Percentiles rank a stretch among this genome's conserved stretches.
phyloP scores from a whole-genome alignment of 75 land plant species.

The Pinus albicaulis region DNA sequence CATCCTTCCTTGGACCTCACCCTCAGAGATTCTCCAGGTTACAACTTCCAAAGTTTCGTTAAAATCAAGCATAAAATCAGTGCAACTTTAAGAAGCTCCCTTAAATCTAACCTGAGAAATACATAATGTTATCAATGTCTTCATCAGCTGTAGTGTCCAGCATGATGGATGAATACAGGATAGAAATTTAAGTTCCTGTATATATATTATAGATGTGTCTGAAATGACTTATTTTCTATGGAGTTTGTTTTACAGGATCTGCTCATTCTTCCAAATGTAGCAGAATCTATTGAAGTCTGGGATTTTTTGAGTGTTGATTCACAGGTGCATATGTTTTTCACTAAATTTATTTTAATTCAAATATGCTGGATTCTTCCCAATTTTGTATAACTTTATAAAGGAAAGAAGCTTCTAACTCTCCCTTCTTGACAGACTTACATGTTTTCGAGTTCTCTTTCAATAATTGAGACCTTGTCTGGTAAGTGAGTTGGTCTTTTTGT shows the following conservation, averaged over 20 bases:
- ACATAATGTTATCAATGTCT: not conserved
- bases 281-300: constrained; percentile 96
- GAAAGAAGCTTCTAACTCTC: not conserved
- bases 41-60: no score
- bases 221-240: not conserved
- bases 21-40: not conserved
- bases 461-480: constrained; percentile 77
- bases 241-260: constrained; percentile 43
- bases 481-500: constrained; percentile 23
- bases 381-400: not conserved
- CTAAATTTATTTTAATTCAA: not conserved
- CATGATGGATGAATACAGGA: not conserved
- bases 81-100: not conserved
- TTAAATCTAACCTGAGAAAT: not conserved
- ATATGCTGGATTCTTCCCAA: not conserved
- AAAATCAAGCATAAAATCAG: no score
- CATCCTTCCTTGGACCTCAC: not conserved
- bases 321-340: constrained; percentile 45
- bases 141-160: not conserved
- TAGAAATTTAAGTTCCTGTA: not conserved
- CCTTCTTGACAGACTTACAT: constrained; percentile 65
- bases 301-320: constrained; percentile 97
- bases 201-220: not conserved
- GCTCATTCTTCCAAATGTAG: constrained; percentile 71
- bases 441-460: constrained; percentile 75